A percentile compares a stretch with the other conserved stretches of the same genome.
These are phyloP conservation scores for Trichomonascus vanleenenianus DNA, from an alignment of 805 yeast species.

Conservation along the genomic window DNA sequence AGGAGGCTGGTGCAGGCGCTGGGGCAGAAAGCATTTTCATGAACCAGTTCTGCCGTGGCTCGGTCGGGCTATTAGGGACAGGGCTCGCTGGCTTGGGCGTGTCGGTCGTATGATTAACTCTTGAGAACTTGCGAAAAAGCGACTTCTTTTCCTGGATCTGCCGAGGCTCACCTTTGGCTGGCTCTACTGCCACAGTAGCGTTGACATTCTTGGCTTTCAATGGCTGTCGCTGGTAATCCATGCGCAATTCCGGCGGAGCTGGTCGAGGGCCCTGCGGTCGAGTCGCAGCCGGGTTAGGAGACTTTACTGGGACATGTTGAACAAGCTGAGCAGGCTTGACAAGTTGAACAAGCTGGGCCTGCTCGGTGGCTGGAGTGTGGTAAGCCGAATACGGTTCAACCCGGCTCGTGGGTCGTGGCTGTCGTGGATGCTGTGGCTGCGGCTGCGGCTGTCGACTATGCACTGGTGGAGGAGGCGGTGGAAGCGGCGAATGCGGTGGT, in stretches of 20 bases:
- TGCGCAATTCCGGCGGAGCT: too few species aligned
- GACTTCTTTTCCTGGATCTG: neutral
- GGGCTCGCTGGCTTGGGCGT: neutral
- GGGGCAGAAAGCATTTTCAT: constrained; percentile 24
- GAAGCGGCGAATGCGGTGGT: neutral
- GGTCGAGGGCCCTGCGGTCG: too few species aligned
- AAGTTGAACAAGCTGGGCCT: too few species aligned
- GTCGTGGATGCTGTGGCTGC: neutral
- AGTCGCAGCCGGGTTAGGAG: too few species aligned
- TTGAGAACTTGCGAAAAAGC: too few species aligned
- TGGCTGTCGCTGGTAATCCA: neutral
- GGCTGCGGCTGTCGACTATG: neutral
- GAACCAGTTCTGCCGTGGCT: constrained; percentile 29
- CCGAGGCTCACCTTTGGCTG: neutral
- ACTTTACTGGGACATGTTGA: too few species aligned
- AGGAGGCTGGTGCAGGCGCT: neutral
- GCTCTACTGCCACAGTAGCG: neutral
- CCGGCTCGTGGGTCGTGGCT: too few species aligned
- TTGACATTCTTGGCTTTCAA: neutral
- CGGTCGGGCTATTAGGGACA: neutral
- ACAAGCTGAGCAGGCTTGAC: too few species aligned
- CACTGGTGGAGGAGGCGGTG: neutral
- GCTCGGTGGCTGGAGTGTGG: too few species aligned
- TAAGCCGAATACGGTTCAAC: too few species aligned
- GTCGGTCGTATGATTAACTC: too few species aligned